phyloP scores from a whole-genome alignment of 805 yeast genomes.

The Saccharomyces mikatae region DNA sequence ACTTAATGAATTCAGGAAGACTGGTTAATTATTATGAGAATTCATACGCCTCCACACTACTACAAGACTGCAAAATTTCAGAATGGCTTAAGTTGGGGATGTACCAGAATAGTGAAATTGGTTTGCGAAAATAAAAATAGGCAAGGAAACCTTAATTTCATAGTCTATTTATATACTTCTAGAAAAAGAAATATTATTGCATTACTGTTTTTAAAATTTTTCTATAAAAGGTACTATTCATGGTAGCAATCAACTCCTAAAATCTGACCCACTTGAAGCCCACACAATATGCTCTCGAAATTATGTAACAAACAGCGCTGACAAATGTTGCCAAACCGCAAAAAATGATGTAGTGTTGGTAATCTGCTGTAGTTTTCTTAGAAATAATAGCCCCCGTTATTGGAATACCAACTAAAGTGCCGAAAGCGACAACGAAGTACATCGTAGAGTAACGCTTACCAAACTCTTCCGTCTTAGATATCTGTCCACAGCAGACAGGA shows the following conservation, averaged over 20 bases:
- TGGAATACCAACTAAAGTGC: constrained; percentile 43
- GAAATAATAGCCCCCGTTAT: constrained; percentile 44
- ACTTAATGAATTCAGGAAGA: constrained; percentile 21
- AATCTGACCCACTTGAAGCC: constrained; percentile 35
- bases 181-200: background rate
- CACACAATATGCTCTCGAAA: constrained; percentile 39
- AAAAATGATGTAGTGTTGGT: constrained; percentile 34
- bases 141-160: background rate
- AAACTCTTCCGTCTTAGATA: constrained; percentile 44
- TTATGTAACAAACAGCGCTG: constrained; percentile 34
- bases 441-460: constrained; percentile 51
- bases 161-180: background rate
- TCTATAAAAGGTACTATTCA: background rate
- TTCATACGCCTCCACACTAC: constrained; percentile 20
- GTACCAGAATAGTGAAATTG: constrained; percentile 2
- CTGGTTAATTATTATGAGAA: constrained; percentile 28
- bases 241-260: background rate
- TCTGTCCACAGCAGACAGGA: constrained; percentile 53
- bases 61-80: constrained; percentile 22
- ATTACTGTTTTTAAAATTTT: constrained; percentile 3
- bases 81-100: constrained; percentile 23
- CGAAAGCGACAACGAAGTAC: constrained; percentile 51
- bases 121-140: background rate
- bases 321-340: constrained; percentile 32
- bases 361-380: constrained; percentile 27